Percentiles rank a stretch among this genome's conserved stretches.
These are phyloP conservation scores for Phoenix roebelenii DNA, from an alignment of 176 grass and related monocot genomes.

Conservation along the genomic window DNA sequence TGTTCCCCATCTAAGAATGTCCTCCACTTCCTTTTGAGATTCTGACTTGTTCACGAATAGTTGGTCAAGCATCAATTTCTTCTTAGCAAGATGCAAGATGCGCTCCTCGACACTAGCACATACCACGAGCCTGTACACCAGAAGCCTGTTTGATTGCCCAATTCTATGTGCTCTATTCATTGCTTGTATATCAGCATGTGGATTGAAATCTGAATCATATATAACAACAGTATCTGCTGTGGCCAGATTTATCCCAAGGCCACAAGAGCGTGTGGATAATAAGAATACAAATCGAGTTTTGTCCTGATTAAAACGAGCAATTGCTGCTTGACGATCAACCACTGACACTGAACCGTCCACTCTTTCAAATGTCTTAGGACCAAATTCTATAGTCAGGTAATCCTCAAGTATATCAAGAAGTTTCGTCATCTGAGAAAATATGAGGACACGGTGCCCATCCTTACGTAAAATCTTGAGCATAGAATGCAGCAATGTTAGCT, in stretches of 20 bases:
- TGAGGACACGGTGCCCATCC: slow-evolving; percentile 91
- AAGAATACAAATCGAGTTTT: slow-evolving; percentile 98
- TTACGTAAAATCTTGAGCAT: slow-evolving; percentile 84
- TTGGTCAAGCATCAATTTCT: slow-evolving; percentile 99
- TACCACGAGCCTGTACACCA: slow-evolving; percentile 97
- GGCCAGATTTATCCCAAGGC: slow-evolving; percentile 96
- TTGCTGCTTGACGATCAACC: slow-evolving; percentile 73
- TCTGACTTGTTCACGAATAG: slow-evolving; percentile 98
- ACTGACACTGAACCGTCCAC: slow-evolving; percentile 95
- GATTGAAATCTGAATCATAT: slow-evolving; percentile 99
- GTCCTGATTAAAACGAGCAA: slow-evolving; percentile 93
- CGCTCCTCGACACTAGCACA: slow-evolving; percentile 96
- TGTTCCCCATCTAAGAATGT: slow-evolving; percentile 96
- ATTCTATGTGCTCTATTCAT: slow-evolving; percentile 99
- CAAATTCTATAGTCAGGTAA: slow-evolving; percentile 76
- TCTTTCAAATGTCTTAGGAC: slow-evolving; percentile 81
- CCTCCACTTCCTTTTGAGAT: slow-evolving; percentile 95
- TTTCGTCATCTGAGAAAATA: slow-evolving; percentile 99
- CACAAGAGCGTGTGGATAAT: slow-evolving; percentile 93
- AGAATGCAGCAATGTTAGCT: slow-evolving; percentile 72
- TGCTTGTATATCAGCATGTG: slow-evolving; percentile 99
- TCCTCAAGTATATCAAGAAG: slow-evolving; percentile 98
- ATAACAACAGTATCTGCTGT: slow-evolving; percentile 98
- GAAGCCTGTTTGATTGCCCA: slow-evolving; percentile 90
- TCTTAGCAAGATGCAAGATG: slow-evolving; percentile 97